Percentiles rank a stretch among this genome's conserved stretches.
Conservation (phyloP, 345 rosid species). For the Kernera saxatilis region DNA sequence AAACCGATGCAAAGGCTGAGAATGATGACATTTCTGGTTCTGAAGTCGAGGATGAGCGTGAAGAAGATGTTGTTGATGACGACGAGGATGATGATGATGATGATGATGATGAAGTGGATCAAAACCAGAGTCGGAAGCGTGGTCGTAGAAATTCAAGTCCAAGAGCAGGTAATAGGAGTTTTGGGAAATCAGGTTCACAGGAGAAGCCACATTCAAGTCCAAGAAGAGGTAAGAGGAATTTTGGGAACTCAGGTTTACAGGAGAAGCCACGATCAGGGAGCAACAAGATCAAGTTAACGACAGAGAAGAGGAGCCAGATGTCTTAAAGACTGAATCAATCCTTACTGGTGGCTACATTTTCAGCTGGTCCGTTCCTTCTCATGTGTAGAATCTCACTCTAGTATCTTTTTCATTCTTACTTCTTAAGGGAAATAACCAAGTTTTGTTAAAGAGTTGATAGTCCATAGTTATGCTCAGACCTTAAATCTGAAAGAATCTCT, state of each 20-base stretch:
- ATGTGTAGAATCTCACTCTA: background rate
- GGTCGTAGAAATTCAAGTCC: constrained; percentile 23
- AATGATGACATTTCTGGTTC: constrained; percentile 38
- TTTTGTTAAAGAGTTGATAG: background rate
- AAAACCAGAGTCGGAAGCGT: constrained; percentile 11
- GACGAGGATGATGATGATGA: constrained; percentile 29
- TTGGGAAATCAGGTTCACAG: constrained; percentile 16
- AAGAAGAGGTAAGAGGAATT: constrained; percentile 20
- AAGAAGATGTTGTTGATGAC: constrained; percentile 19
- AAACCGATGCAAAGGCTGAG: constrained; percentile 38
- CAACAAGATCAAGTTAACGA: constrained; percentile 20
- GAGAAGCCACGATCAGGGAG: constrained; percentile 26
- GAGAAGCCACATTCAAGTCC: constrained; percentile 21
- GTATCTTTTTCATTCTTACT: background rate
- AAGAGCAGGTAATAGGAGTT: constrained; percentile 20
- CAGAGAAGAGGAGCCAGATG: constrained; percentile 23
- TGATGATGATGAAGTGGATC: constrained; percentile 30
- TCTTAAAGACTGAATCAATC: background rate
- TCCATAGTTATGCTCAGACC: background rate
- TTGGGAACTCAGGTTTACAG: constrained; percentile 8
- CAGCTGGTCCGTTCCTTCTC: constrained; percentile 3
- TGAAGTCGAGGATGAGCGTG: constrained; percentile 27
- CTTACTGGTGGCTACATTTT: background rate
- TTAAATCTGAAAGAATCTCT: background rate
- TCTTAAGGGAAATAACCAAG: background rate